Conservation (phyloP, 139 green algal species). For the Micractinium conductrix region DNA sequence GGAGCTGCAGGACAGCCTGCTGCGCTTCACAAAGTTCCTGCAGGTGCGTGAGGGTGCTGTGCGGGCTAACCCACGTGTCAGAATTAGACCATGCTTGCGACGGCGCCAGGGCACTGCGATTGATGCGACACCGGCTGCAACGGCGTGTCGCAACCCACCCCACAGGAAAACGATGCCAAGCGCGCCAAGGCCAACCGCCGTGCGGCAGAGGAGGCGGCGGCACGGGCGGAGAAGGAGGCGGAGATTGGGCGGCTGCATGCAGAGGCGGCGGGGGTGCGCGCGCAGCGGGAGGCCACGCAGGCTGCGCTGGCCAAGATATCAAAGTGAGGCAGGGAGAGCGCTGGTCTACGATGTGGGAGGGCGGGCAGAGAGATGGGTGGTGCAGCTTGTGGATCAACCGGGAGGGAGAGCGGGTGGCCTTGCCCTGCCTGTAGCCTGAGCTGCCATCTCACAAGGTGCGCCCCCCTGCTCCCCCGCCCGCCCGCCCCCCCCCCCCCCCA, state of each 20-base stretch:
- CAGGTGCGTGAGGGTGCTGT: too few relatives aligned
- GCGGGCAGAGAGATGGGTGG: neutral
- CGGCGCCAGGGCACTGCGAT: too few relatives aligned
- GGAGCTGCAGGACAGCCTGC: conserved; percentile 92
- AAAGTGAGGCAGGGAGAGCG: conserved; percentile 58
- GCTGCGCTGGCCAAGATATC: conserved; percentile 77
- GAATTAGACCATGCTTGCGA: too few relatives aligned
- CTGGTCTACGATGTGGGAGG: neutral
- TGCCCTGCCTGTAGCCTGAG: neutral
- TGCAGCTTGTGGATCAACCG: neutral
- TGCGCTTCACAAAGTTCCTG: conserved; percentile 93
- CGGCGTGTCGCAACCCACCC: too few relatives aligned
- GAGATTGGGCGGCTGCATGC: conserved; percentile 83
- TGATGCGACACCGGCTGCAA: too few relatives aligned
- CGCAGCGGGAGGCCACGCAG: conserved; percentile 73
- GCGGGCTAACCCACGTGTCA: too few relatives aligned
- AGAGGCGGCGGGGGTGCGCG: conserved; percentile 70
- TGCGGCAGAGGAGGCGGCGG: conserved; percentile 82
- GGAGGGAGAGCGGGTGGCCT: neutral
- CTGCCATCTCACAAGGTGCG: neutral
- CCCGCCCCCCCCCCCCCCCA: conserved; percentile 21
- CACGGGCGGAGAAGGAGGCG: conserved; percentile 73
- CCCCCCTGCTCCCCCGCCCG: too few relatives aligned
- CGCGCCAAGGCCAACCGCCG: conserved; percentile 84
- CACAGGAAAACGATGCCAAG: conserved; percentile 94